Conservation (phyloP, 2,329 filamentous ascomycete genomes). For the Microdochium bolleyi region DNA sequence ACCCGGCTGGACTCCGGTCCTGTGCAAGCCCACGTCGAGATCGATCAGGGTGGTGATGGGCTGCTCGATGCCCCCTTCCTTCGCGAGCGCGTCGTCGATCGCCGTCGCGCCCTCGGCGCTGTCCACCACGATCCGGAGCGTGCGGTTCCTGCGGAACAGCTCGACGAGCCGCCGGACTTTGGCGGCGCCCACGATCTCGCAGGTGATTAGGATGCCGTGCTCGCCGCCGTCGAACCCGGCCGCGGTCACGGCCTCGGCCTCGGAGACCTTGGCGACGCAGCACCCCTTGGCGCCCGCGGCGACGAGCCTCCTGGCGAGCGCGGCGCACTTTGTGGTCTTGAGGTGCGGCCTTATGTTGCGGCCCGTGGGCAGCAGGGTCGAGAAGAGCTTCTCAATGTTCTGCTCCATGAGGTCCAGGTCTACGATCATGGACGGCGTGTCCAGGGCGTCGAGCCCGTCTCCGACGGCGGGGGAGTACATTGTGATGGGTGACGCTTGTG, state of each 20-base stretch:
- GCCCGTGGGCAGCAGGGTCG: slow-evolving; percentile 33
- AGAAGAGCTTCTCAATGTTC: slow-evolving; percentile 39
- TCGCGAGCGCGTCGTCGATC: slow-evolving; percentile 31
- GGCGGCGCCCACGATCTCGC: slow-evolving; percentile 36
- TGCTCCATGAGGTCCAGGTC: slow-evolving; percentile 41
- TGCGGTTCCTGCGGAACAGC: slow-evolving; percentile 26
- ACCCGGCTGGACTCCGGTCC: slow-evolving; percentile 36
- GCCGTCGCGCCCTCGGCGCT: slow-evolving; percentile 32
- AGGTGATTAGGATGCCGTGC: slow-evolving; percentile 35
- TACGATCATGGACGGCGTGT: slow-evolving; percentile 49
- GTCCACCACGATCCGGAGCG: slow-evolving; percentile 38
- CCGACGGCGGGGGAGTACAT: slow-evolving; percentile 33
- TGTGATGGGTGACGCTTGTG: slow-evolving; percentile 3
- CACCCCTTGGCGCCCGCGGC: slow-evolving; percentile 39
- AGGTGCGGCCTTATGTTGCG: slow-evolving; percentile 38
- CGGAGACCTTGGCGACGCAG: slow-evolving; percentile 43
- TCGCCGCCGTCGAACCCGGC: slow-evolving; percentile 33
- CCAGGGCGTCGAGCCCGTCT: slow-evolving; percentile 32
- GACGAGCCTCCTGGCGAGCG: slow-evolving; percentile 32
- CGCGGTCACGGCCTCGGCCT: slow-evolving; percentile 31
- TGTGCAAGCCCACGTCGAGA: slow-evolving; percentile 40
- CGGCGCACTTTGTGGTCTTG: slow-evolving; percentile 43
- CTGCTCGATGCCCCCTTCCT: slow-evolving; percentile 20
- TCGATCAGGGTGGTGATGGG: slow-evolving; percentile 35
- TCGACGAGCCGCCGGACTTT: slow-evolving; percentile 38